phyloP scores from a whole-genome alignment of 2,329 filamentous ascomycete genomes.

The Tolypocladium pustulatum region DNA sequence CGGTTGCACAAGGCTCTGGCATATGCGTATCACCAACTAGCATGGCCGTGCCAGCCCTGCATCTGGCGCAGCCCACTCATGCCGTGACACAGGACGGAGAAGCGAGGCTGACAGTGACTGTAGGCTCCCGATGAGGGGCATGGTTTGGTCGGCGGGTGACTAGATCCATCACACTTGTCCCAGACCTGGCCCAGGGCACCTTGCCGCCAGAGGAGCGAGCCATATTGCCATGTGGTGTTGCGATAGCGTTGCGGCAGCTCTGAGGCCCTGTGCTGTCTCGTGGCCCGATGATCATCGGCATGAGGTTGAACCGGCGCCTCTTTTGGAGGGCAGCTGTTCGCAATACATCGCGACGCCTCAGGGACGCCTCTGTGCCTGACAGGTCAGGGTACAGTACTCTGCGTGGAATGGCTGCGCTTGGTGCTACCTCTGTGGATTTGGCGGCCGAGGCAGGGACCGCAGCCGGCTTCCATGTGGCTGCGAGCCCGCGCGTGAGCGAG shows the following conservation, averaged over 20 bases:
- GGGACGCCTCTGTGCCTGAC: not conserved
- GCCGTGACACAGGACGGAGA: conserved; percentile 1
- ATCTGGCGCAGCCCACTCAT: not conserved
- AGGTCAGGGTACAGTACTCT: too few relatives aligned
- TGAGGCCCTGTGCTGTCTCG: too few relatives aligned
- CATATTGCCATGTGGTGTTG: not conserved
- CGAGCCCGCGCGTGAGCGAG: too few relatives aligned
- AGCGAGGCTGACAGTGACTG: not conserved
- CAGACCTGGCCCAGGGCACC: not conserved
- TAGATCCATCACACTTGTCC: not conserved
- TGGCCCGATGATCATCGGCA: too few relatives aligned
- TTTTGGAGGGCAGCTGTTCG: too few relatives aligned
- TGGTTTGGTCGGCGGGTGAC: not conserved
- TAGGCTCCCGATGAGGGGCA: not conserved
- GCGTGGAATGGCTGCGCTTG: too few relatives aligned
- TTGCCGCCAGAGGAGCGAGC: not conserved
- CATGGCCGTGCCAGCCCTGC: conserved; percentile 2
- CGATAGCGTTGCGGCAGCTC: too few relatives aligned
- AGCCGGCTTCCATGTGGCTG: not conserved
- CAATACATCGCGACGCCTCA: too few relatives aligned
- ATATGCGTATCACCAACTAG: not conserved
- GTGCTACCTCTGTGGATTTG: not conserved
- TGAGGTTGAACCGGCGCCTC: too few relatives aligned
- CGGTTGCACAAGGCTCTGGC: not conserved
- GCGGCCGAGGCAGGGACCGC: not conserved